Evolutionary conservation across 345 rosid species (phyloP).

Genomic region (Eucalyptus camaldulensis): DNA sequence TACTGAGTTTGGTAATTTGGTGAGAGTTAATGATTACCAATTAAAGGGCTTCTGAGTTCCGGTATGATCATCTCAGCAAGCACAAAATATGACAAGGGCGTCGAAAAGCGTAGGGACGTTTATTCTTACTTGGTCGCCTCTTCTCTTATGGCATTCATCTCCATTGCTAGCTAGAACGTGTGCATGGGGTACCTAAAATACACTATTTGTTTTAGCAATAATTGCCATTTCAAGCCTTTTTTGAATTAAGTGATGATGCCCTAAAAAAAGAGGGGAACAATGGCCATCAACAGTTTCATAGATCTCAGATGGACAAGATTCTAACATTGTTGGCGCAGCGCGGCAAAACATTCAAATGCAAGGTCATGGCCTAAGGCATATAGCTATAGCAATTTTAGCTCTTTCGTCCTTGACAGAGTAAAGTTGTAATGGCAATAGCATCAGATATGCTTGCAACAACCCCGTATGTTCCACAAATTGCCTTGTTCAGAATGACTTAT

Average conservation of each 20-base stretch:
- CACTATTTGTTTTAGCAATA: not conserved
- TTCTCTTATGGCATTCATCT: not conserved
- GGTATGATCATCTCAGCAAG: not conserved
- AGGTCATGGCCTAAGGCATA: not conserved
- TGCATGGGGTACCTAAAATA: not conserved
- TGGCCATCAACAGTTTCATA: not conserved
- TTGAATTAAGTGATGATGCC: not conserved
- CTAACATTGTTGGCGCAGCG: not conserved
- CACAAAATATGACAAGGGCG: accelerated
- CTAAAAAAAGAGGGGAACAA: not conserved
- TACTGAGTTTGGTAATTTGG: not conserved
- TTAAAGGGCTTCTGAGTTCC: not conserved
- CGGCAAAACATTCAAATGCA: not conserved
- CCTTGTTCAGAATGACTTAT: not conserved
- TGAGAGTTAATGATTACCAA: not conserved
- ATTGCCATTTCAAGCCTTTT: not conserved
- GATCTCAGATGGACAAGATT: not conserved
- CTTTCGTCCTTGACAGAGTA: not conserved
- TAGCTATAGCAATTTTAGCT: not conserved
- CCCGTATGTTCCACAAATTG: not conserved
- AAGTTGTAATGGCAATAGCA: not conserved
- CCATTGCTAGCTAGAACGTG: not conserved
- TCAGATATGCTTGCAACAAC: not conserved
- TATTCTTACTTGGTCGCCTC: not conserved
- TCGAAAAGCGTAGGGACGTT: not conserved